These are phyloP conservation scores for Phallus indusiatus DNA, from an alignment of 768 basidiomycete species.

Conservation along the genomic window DNA sequence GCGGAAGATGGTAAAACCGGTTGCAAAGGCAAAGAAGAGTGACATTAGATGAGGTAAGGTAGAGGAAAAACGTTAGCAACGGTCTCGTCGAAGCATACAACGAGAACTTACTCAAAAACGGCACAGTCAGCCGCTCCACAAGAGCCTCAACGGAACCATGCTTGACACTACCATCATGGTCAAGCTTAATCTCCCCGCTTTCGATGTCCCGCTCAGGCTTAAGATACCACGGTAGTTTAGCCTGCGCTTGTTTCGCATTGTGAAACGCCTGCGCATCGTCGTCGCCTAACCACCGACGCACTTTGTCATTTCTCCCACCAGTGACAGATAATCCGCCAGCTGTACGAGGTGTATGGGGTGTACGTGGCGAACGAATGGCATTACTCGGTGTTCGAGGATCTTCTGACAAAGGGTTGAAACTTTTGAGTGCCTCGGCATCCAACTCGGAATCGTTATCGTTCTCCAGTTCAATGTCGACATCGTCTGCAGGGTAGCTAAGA, in stretches of 20 bases:
- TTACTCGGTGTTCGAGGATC: background rate
- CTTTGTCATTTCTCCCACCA: slow-evolving; percentile 21
- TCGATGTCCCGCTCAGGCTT: slow-evolving; percentile 43
- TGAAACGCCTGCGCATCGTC: slow-evolving; percentile 34
- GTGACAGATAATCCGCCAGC: background rate
- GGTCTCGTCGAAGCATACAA: background rate
- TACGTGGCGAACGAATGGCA: background rate
- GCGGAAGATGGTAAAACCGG: background rate
- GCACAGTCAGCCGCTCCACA: slow-evolving; percentile 58
- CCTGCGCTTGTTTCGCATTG: slow-evolving; percentile 27
- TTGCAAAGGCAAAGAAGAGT: too few relatives aligned
- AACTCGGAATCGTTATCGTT: background rate
- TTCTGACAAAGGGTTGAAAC: background rate
- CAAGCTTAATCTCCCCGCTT: slow-evolving; percentile 45
- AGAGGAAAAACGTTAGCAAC: background rate
- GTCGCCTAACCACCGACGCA: slow-evolving; percentile 31
- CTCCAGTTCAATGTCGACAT: background rate
- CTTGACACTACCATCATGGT: slow-evolving; percentile 54
- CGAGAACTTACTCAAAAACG: slow-evolving; percentile 44
- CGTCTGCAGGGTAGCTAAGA: background rate
- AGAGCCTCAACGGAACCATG: slow-evolving; percentile 65
- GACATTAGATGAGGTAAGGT: slow-evolving; percentile 15
- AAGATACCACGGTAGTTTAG: slow-evolving; percentile 48
- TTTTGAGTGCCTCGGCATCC: background rate
- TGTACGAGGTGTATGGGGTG: background rate